Base-by-base conservation (phyloP, 441 rosid genomes). In the Macaranga tanarius region DNA sequence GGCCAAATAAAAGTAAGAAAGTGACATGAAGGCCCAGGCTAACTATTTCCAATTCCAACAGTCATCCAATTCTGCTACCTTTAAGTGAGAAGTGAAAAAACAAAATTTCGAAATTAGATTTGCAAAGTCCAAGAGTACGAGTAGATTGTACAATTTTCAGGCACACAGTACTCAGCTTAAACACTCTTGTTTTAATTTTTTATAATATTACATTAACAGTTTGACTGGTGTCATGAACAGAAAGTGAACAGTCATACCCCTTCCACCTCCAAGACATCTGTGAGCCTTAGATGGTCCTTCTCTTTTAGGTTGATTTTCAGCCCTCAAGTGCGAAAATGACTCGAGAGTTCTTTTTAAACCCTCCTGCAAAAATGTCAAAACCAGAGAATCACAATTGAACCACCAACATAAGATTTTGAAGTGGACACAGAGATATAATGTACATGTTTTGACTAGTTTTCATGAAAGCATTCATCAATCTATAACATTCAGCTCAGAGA, bases 241-340 rank as follows among this genome's bases (percentile, higher is more conserved):
- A 70, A 28, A 72, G 26, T 61, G 65, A 69, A 65, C 47, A 58
- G 22, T 19, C 83, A 75, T 82, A 92, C 97, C 91, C 76, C 77
- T 88, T 82, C 97, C 96, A 25, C 79, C 76, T 80, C 97, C 99
- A 80, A 95, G 99, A 73, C 65, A 84, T 71, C 74, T 57, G 55
- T 85, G 85, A 65, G 90, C 97, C 82, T 88, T 95, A 62, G 99
- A 90, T 72, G 90, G 90, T 72, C 97, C 93, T 68, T 85, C 95
- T 82, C 83, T 79, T 80, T 83, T 82, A 67, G 84, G 79, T 72
- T 76, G 86, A 40, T 69, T 79, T 67, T 81, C 90, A 81, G 88
- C 91, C 73, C 77, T 75, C 73, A 94, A 78, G 75, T 90, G 80
- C 38, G 99, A 72, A 76, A 81, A 94, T 5, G 99, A 92, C 56